Conservation (phyloP, 1,284 basidiomycete genomes). For the Chondrostereum purpureum region DNA sequence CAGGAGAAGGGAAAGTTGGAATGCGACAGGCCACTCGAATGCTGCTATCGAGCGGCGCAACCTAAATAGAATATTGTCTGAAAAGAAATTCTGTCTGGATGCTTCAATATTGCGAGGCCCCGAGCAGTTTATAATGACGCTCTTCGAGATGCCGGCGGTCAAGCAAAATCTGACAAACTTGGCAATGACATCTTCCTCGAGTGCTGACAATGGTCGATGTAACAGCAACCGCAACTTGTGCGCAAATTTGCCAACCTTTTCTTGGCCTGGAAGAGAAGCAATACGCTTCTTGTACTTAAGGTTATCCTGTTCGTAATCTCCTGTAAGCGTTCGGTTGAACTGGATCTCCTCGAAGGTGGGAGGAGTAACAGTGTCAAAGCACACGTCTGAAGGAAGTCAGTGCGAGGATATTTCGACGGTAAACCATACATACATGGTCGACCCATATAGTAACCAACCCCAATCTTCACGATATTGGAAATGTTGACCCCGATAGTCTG, state of each 20-base stretch:
- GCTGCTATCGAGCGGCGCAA: slow-evolving; percentile 35
- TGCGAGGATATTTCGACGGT: slow-evolving; percentile 15
- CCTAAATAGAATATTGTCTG: slow-evolving; percentile 34
- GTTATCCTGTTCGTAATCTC: slow-evolving; percentile 28
- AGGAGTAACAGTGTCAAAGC: slow-evolving; percentile 57
- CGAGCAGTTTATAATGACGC: slow-evolving; percentile 23
- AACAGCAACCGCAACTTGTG: slow-evolving; percentile 59
- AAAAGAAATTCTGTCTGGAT: slow-evolving; percentile 42
- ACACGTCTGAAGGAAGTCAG: slow-evolving; percentile 42
- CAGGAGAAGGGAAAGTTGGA: slow-evolving; percentile 63
- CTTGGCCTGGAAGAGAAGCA: slow-evolving; percentile 46
- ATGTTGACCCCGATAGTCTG: slow-evolving; percentile 49
- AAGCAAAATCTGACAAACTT: slow-evolving; percentile 47
- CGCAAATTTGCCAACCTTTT: slow-evolving; percentile 52
- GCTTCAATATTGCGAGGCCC: slow-evolving; percentile 36
- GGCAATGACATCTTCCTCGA: slow-evolving; percentile 28
- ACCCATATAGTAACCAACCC: slow-evolving; percentile 42
- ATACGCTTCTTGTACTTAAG: slow-evolving; percentile 48
- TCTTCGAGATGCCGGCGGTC: slow-evolving; percentile 38
- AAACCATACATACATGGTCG: slow-evolving; percentile 32
- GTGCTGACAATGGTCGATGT: slow-evolving; percentile 28
- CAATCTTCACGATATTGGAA: slow-evolving; percentile 52
- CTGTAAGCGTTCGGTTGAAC: slow-evolving; percentile 45
- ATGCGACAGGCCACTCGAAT: slow-evolving; percentile 55
- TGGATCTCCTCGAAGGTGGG: slow-evolving; percentile 54